These are phyloP conservation scores for Lantana camara DNA, from an alignment of 257 asterid genomes.

Conservation along the genomic window DNA sequence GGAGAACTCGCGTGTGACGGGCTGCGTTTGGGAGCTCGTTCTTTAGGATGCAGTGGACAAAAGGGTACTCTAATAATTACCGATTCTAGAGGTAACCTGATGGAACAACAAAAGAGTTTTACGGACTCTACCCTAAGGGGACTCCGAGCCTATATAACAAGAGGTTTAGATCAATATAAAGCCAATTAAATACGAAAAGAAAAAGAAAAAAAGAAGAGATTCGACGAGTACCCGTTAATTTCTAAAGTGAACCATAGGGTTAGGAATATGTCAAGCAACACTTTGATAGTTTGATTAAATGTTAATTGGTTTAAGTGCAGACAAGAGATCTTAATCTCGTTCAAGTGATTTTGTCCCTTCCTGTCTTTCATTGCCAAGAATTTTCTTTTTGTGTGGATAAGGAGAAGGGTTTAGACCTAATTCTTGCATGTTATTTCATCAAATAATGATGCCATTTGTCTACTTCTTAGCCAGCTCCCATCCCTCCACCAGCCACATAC, in stretches of 20 bases:
- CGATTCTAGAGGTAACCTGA: too few species aligned
- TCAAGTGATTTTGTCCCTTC: slow-evolving; percentile 52
- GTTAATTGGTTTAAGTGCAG: slow-evolving; percentile 32
- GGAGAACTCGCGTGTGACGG: too few species aligned
- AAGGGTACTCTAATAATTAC: too few species aligned
- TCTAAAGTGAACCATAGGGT: slow-evolving; percentile 31
- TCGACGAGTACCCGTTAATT: too few species aligned
- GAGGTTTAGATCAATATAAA: too few species aligned
- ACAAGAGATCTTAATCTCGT: slow-evolving; percentile 39
- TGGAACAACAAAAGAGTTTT: too few species aligned
- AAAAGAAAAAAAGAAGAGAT: too few species aligned
- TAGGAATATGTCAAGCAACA: slow-evolving; percentile 50
- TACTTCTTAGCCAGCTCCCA: slow-evolving; percentile 5
- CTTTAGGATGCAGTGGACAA: too few species aligned
- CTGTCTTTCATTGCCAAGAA: slow-evolving; percentile 27
- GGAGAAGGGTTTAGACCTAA: slow-evolving; percentile 46
- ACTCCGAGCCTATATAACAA: too few species aligned
- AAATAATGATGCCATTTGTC: slow-evolving; percentile 30
- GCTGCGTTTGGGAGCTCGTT: too few species aligned
- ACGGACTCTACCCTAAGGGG: too few species aligned
- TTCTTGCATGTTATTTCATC: slow-evolving; percentile 29
- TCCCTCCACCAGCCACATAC: slow-evolving; percentile 18
- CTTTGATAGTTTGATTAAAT: slow-evolving; percentile 22
- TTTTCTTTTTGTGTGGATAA: slow-evolving; percentile 40
- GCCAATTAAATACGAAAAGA: too few species aligned